These are phyloP conservation scores for Pisolithus thermaeus DNA, from an alignment of 1,284 basidiomycete genomes.

Conservation along the genomic window DNA sequence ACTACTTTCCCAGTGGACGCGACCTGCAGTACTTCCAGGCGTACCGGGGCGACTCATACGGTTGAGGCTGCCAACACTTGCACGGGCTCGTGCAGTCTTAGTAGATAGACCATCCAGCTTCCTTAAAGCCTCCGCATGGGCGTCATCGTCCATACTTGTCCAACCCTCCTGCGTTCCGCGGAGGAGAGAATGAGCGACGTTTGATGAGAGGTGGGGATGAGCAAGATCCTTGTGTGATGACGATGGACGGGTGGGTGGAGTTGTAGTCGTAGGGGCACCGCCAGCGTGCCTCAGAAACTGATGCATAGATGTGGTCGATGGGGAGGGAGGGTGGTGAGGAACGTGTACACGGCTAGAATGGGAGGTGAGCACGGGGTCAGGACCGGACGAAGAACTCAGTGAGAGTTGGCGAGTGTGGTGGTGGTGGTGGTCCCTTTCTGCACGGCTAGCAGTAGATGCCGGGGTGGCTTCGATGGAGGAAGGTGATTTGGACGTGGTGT, in stretches of 20 bases:
- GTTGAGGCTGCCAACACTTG: conserved; percentile 62
- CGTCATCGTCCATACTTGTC: conserved; percentile 79
- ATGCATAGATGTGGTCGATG: conserved; percentile 79
- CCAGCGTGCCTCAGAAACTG: conserved; percentile 67
- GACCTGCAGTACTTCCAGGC: conserved; percentile 46
- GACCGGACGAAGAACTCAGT: conserved; percentile 57
- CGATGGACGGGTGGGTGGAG: conserved; percentile 39
- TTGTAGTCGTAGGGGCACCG: conserved; percentile 38
- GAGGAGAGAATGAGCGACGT: conserved; percentile 73
- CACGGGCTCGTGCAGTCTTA: conserved; percentile 61
- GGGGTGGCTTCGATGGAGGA: conserved; percentile 23
- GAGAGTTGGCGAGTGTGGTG: conserved; percentile 60
- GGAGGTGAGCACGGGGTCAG: conserved; percentile 38
- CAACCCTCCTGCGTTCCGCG: conserved; percentile 79
- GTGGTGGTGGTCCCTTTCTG: conserved; percentile 34
- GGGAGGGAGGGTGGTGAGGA: conserved; percentile 85
- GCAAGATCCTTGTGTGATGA: conserved; percentile 40
- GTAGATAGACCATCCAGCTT: conserved; percentile 88
- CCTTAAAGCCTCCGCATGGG: conserved; percentile 85
- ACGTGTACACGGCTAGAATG: conserved; percentile 52
- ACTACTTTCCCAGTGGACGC: conserved; percentile 66
- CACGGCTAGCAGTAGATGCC: conserved; percentile 14
- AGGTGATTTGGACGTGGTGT: conserved; percentile 29
- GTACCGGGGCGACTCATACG: conserved; percentile 70
- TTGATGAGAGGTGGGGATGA: conserved; percentile 44